These are phyloP conservation scores for Pugionium dolabratum DNA, from an alignment of 345 rosid species.

Conservation along the genomic window DNA sequence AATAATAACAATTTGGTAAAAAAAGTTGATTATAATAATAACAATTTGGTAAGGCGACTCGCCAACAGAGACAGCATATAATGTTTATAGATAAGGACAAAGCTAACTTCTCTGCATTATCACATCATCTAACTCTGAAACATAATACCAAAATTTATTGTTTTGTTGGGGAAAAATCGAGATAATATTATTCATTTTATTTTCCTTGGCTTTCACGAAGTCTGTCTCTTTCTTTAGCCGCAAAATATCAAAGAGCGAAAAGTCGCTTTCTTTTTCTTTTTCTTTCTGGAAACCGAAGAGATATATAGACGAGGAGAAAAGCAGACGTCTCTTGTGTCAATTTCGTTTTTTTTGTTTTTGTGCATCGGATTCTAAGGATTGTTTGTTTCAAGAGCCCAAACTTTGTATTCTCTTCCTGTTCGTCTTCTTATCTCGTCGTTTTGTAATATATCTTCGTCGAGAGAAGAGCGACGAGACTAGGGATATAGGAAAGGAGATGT, in stretches of 20 bases:
- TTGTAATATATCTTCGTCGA: conserved; percentile 7
- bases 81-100: too few relatives aligned
- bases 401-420: conserved; percentile 29
- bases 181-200: background rate
- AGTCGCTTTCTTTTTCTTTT: background rate
- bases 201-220: conserved; percentile 21
- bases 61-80: too few relatives aligned
- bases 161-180: too few relatives aligned
- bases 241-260: conserved; percentile 29
- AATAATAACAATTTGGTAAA: too few relatives aligned
- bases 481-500: conserved; percentile 38
- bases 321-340: conserved; percentile 29
- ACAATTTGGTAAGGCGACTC: too few relatives aligned
- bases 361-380: conserved; percentile 26
- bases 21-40: too few relatives aligned
- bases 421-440: conserved; percentile 3
- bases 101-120: background rate
- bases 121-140: background rate
- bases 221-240: conserved; percentile 24
- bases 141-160: background rate
- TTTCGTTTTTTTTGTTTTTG: conserved; percentile 10
- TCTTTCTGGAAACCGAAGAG: conserved; percentile 21
- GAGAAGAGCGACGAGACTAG: background rate
- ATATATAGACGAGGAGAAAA: conserved; percentile 28
- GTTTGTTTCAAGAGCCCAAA: conserved; percentile 28